A percentile compares a stretch with the other conserved stretches of the same genome.
These are phyloP conservation scores for Zelonia costaricensis DNA, from an alignment of 208 protist species.

Conservation along the genomic window DNA sequence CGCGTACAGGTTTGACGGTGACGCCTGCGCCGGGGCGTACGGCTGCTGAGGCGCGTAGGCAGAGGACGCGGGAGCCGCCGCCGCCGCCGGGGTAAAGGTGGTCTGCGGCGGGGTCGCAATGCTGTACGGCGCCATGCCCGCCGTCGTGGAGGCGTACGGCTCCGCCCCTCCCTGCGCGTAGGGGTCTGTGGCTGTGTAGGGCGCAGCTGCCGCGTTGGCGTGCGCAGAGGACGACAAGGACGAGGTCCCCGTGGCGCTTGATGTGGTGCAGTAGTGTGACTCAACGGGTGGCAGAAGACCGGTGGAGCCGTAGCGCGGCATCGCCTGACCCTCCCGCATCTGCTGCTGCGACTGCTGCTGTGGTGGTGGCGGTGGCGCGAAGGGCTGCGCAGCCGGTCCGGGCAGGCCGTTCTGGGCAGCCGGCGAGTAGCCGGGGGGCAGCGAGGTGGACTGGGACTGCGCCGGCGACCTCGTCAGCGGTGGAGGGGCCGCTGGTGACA, in stretches of 20 bases:
- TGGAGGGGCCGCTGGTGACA: neutral
- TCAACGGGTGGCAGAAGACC: no score
- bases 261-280: neutral
- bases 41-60: neutral
- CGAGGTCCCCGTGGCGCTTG: neutral
- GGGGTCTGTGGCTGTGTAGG: neutral
- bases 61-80: no score
- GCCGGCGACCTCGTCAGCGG: neutral
- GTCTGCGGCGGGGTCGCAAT: neutral
- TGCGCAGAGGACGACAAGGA: constrained; percentile 1
- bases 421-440: neutral
- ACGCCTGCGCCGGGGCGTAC: neutral
- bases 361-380: neutral
- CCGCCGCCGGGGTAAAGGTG: neutral
- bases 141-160: no score
- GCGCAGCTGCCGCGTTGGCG: neutral
- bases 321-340: neutral
- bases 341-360: neutral
- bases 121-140: no score
- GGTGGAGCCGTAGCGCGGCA: neutral
- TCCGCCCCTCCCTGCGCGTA: neutral
- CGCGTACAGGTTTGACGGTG: neutral
- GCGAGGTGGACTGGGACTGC: neutral
- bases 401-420: constrained; percentile 3
- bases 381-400: neutral